Percentiles rank a stretch among this genome's conserved stretches.
These are phyloP conservation scores for Pyrenophora teres DNA, from an alignment of 2,329 filamentous ascomycete genomes.

Conservation along the genomic window DNA sequence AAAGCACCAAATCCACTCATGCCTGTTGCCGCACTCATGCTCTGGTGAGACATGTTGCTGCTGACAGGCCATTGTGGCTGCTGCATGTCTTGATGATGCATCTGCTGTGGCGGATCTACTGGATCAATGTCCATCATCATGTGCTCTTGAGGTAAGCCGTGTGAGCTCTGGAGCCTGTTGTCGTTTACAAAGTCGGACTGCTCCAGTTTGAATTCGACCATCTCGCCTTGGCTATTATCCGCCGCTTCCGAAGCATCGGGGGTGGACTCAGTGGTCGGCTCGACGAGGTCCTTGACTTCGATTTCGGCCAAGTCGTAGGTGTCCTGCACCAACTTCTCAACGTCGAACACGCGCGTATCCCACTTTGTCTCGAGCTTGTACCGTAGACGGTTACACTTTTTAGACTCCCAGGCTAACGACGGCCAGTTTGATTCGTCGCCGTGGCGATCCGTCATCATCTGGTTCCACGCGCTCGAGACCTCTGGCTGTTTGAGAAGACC, in stretches of 20 bases:
- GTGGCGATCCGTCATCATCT: constrained; percentile 58
- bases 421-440: constrained; percentile 57
- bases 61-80: constrained; percentile 43
- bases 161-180: constrained; percentile 36
- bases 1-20: constrained; percentile 40
- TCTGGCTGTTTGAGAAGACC: constrained; percentile 69
- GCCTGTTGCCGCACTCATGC: constrained; percentile 32
- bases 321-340: constrained; percentile 61
- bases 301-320: constrained; percentile 60
- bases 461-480: constrained; percentile 66
- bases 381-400: constrained; percentile 66
- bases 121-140: constrained; percentile 46
- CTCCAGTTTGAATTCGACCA: constrained; percentile 45
- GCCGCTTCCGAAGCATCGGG: constrained; percentile 32
- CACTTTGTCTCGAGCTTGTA: constrained; percentile 70
- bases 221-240: constrained; percentile 37
- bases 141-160: constrained; percentile 36
- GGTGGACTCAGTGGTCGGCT: constrained; percentile 29
- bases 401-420: constrained; percentile 63
- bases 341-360: constrained; percentile 57
- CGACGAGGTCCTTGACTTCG: constrained; percentile 35
- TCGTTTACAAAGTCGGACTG: constrained; percentile 27
- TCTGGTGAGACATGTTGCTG: constrained; percentile 37
- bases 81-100: constrained; percentile 38
- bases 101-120: constrained; percentile 36